A percentile compares a stretch with the other conserved stretches of the same genome.
Conservation (phyloP, 2,329 filamentous ascomycete species). For the Pseudogymnoascus sp. region DNA sequence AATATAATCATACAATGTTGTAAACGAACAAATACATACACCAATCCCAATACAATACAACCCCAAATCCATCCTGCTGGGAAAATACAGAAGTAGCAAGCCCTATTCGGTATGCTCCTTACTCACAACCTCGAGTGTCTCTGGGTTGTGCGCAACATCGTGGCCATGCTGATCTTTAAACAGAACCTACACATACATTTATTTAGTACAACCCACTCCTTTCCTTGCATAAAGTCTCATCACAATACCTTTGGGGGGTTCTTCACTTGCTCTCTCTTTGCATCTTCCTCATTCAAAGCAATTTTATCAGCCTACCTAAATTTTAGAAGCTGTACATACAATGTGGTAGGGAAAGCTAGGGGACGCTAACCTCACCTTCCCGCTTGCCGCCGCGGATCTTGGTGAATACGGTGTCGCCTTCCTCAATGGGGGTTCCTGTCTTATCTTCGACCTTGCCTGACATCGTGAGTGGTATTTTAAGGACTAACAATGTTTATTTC, state of each 20-base stretch:
- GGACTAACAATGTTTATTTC: background rate
- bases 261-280: constrained; percentile 30
- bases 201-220: background rate
- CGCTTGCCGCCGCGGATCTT: constrained; percentile 32
- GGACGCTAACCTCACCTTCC: constrained; percentile 27
- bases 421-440: constrained; percentile 30
- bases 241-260: constrained; percentile 33
- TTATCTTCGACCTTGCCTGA: constrained; percentile 23
- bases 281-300: constrained; percentile 29
- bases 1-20: background rate
- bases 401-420: constrained; percentile 34
- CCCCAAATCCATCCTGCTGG: too few relatives aligned
- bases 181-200: constrained; percentile 23
- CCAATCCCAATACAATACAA: too few relatives aligned
- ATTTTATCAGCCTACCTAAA: constrained; percentile 29
- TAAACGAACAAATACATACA: background rate
- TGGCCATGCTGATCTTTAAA: constrained; percentile 34
- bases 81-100: too few relatives aligned
- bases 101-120: background rate
- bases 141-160: constrained; percentile 32
- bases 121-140: constrained; percentile 26
- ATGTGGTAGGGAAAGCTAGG: background rate
- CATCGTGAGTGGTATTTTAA: background rate
- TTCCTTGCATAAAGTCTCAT: background rate
- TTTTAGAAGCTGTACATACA: background rate